A percentile compares a stretch with the other conserved stretches of the same genome.
These are phyloP conservation scores for Neonectria hederae DNA, from an alignment of 2,329 filamentous ascomycete species.

Conservation along the genomic window DNA sequence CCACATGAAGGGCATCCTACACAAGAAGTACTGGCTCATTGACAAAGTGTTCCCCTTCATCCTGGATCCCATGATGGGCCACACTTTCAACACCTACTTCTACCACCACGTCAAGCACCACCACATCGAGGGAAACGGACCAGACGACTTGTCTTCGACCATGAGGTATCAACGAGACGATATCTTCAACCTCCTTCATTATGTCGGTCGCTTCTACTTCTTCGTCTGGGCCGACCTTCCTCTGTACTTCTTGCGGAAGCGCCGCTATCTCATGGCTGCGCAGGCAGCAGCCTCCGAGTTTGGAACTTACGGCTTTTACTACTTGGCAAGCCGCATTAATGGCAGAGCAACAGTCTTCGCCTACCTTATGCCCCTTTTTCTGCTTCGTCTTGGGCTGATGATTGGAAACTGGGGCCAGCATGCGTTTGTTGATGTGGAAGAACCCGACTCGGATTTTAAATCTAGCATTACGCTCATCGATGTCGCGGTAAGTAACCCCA, in stretches of 20 bases:
- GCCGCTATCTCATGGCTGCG: conserved; percentile 62
- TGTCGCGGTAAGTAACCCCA: conserved; percentile 69
- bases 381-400: conserved; percentile 79
- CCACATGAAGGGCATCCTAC: conserved; percentile 76
- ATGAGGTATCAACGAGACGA: conserved; percentile 80
- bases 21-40: conserved; percentile 62
- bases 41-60: conserved; percentile 78
- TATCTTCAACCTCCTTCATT: conserved; percentile 72
- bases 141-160: conserved; percentile 78
- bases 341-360: conserved; percentile 69
- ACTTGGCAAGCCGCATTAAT: conserved; percentile 61
- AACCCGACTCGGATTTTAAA: conserved; percentile 80
- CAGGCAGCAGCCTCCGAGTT: conserved; percentile 71
- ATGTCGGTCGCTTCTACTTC: conserved; percentile 77
- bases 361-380: conserved; percentile 71
- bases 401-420: conserved; percentile 88
- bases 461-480: conserved; percentile 84
- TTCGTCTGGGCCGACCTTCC: conserved; percentile 80
- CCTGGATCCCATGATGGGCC: conserved; percentile 79
- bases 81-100: conserved; percentile 87
- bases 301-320: conserved; percentile 62
- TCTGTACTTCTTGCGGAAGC: conserved; percentile 74
- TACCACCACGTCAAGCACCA: conserved; percentile 90
- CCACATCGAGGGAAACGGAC: conserved; percentile 83
- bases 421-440: conserved; percentile 78